Base-by-base conservation (phyloP, 2,329 filamentous ascomycete genomes). In the Rhexocercosporidium sp. region DNA sequence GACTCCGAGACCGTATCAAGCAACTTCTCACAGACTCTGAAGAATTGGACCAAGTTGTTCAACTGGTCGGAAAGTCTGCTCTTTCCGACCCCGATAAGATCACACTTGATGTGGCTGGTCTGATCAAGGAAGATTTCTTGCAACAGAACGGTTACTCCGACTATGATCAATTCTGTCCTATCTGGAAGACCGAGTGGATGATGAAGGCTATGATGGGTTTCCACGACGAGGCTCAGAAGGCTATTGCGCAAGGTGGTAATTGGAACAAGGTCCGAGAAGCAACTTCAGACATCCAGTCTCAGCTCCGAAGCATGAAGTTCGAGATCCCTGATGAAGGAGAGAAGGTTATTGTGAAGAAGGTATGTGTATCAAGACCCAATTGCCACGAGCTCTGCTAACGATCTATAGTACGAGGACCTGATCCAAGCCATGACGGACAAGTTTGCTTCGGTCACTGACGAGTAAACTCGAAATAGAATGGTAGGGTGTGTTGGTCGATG, bases 111-210 rank as follows among this genome's bases (percentile, higher is more conserved):
- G 89, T 99, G 70, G 92, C 96, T 20, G 90, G 88, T 20, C 84
- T 99, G 74, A 84, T 99, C 81, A 99, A 99, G 88, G 96, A 99
- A 78, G 96, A 99, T 80, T 99, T 99, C 84, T 80, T 99, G 78
- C 96, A 99, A 82, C 96, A 99, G 81, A 99, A 99, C 83, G 96
- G 96, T 71, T 99, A 99, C 88, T 96, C 92, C 73, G 93, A 98
- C 81, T 98, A 99, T 79, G 96, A 99, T 79, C 94, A 98, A 83
- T 99, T 97, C 89, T 99, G 96, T 79, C 96, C 96, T 59, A 88
- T 99, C 77, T 99, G 96, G 96, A 99, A 99, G 90, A 99, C 96
- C 0, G 92, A 97, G 80, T 99, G 96, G 91, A 98, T 99, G 96
- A 99, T 99, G 96, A 97, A 97, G 88, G 91, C 93, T 71, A 98